These are phyloP conservation scores for Hypericum perforatum DNA, from an alignment of 345 rosid species.

Conservation along the genomic window DNA sequence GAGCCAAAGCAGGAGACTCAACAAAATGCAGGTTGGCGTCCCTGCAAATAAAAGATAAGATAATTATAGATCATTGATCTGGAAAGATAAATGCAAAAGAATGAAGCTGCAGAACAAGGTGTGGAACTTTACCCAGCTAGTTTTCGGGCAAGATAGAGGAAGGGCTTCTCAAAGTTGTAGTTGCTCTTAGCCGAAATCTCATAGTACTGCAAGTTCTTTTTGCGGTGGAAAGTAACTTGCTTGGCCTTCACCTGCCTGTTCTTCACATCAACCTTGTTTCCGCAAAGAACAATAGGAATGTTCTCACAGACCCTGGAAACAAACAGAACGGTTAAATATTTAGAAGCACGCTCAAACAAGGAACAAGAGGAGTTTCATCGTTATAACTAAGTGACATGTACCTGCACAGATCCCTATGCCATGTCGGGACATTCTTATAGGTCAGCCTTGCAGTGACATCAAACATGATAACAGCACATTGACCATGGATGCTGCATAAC, in stretches of 20 bases:
- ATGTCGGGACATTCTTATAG: conserved; percentile 96
- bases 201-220: conserved; percentile 48
- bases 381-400: conserved; percentile 1
- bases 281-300: conserved; percentile 48
- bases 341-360: too few species aligned
- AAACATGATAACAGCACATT: conserved; percentile 95
- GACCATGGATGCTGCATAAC: conserved; percentile 83
- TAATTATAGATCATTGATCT: not conserved
- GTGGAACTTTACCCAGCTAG: conserved; percentile 36
- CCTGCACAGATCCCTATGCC: conserved; percentile 99
- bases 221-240: conserved; percentile 48
- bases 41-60: conserved; percentile 2
- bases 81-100: not conserved
- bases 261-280: conserved; percentile 53
- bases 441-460: conserved; percentile 95
- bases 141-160: conserved; percentile 48
- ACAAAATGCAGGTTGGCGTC: conserved; percentile 17
- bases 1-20: conserved; percentile 16
- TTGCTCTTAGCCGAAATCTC: conserved; percentile 56
- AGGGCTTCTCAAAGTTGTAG: conserved; percentile 47
- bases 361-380: too few species aligned
- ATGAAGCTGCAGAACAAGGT: not conserved
- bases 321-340: not conserved
- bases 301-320: conserved; percentile 40
- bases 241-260: conserved; percentile 52